Conservation (phyloP, 2,329 filamentous ascomycete genomes). For the Pseudodiploospora longispora region DNA sequence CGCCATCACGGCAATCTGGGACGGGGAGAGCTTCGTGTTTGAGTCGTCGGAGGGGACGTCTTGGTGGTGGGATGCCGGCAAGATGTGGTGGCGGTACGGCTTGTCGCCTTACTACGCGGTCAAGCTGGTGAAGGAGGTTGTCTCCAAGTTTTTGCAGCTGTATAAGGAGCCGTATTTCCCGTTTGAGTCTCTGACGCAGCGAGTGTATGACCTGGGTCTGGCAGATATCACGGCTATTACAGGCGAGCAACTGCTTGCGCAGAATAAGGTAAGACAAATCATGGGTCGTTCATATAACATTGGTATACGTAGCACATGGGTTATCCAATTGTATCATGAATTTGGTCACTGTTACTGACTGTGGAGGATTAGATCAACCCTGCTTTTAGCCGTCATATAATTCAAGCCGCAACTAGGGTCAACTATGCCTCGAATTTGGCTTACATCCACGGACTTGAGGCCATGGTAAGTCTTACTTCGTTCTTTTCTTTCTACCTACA, state of each 20-base stretch:
- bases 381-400: conserved; percentile 66
- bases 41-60: conserved; percentile 49
- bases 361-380: conserved; percentile 44
- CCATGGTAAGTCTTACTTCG: conserved; percentile 50
- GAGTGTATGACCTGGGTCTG: conserved; percentile 60
- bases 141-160: conserved; percentile 67
- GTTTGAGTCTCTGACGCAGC: conserved; percentile 66
- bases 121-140: conserved; percentile 60
- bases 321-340: neutral
- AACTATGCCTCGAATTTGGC: conserved; percentile 89
- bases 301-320: neutral
- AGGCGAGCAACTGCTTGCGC: conserved; percentile 62
- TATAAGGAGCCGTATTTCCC: conserved; percentile 81
- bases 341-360: conserved; percentile 1
- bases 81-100: conserved; percentile 81
- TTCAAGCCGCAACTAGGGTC: conserved; percentile 85
- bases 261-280: conserved; percentile 43
- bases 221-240: conserved; percentile 58
- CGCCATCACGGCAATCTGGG: conserved; percentile 69
- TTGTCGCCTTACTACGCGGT: conserved; percentile 66
- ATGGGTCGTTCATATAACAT: neutral
- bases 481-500: neutral
- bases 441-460: conserved; percentile 80
- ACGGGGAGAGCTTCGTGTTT: conserved; percentile 68
- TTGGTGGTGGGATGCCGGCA: conserved; percentile 72